phyloP scores from a whole-genome alignment of 805 yeast genomes.

The Ogataea nitratoaversa region DNA sequence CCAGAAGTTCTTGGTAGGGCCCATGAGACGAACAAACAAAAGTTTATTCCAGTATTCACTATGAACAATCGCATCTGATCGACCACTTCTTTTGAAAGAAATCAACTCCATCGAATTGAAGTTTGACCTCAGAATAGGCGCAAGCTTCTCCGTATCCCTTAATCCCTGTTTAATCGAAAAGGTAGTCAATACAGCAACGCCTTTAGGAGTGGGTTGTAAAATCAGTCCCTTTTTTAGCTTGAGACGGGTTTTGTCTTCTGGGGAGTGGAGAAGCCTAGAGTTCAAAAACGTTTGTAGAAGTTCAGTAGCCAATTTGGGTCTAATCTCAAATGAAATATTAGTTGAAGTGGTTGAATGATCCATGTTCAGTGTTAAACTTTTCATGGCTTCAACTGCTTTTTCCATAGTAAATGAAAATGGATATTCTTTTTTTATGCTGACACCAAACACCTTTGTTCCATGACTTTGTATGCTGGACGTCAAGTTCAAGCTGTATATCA shows the following conservation, averaged over 20 bases:
- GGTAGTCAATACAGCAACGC: constrained; percentile 62
- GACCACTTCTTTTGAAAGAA: constrained; percentile 57
- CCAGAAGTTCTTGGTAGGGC: constrained; percentile 69
- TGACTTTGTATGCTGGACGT: constrained; percentile 9
- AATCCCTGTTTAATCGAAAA: constrained; percentile 59
- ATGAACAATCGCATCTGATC: constrained; percentile 54
- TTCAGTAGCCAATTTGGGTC: constrained; percentile 40
- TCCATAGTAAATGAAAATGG: constrained; percentile 52
- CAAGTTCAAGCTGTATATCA: constrained; percentile 40
- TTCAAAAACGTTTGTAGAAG: constrained; percentile 50
- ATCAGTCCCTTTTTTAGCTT: constrained; percentile 38
- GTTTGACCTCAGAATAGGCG: constrained; percentile 38
- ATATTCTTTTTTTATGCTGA: constrained; percentile 23
- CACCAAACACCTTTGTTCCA: constrained; percentile 6
- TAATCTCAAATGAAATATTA: constrained; percentile 51
- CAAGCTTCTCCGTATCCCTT: constrained; percentile 24
- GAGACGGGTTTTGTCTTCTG: constrained; percentile 64
- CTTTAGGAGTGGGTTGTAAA: constrained; percentile 90
- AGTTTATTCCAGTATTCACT: constrained; percentile 64
- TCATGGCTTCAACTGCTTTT: constrained; percentile 52
- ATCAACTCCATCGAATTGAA: constrained; percentile 73
- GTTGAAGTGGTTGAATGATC: constrained; percentile 49
- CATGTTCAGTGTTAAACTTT: constrained; percentile 41
- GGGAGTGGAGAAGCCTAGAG: constrained; percentile 67
- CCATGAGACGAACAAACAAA: constrained; percentile 58